Evolutionary conservation across 1,284 basidiomycete genomes (phyloP), one percentile per base, ranked within the genome.

Genomic region (Dichomitus squalens): DNA sequence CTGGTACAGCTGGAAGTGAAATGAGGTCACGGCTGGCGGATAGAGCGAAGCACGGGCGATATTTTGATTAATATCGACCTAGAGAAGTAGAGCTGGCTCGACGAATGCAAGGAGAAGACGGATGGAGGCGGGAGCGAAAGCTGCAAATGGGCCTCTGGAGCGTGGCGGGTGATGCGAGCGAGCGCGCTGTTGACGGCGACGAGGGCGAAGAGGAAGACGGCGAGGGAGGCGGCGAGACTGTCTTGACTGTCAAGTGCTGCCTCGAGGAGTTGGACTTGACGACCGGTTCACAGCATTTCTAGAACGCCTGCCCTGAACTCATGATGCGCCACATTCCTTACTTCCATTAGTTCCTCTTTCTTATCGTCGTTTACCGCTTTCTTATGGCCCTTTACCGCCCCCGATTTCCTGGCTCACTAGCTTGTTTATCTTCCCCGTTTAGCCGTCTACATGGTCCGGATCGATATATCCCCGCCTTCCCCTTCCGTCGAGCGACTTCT

Each of bases 281-380:
- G 58, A 66, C 66, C 61, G 61, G 64, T 59, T 68, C 66, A 68
- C 62, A 55, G 65, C 66, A 60, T 63, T 59, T 60, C 64, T 57
- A 60, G 61, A 53, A 61, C 44, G 57, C 66, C 66, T 68, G 66
- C 66, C 66, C 66, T 68, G 63, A 68, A 68, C 61, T 52, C 54
- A 31, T 55, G 35, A 54, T 49, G 41, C 59, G 53, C 58, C 61
- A 62, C 56, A 50, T 34, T 40, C 53, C 35, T 48, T 52, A 31
- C 50, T 27, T 34, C 20, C 25, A 34, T 29, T 48, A 31, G 6
- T 33, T 25, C 20, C 23, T 20, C 3, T 31, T 44, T 18, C 41
- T 20, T 21, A 49, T 16, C 9, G 3, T 14, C 4, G 4, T 54
- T 34, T 7, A 16, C 51, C n/a, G 21, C 5, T 9, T 43, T 39